Evolutionary conservation across 2,329 filamentous ascomycete genomes (phyloP).

Genomic region (Apiospora rasikravindrae): DNA sequence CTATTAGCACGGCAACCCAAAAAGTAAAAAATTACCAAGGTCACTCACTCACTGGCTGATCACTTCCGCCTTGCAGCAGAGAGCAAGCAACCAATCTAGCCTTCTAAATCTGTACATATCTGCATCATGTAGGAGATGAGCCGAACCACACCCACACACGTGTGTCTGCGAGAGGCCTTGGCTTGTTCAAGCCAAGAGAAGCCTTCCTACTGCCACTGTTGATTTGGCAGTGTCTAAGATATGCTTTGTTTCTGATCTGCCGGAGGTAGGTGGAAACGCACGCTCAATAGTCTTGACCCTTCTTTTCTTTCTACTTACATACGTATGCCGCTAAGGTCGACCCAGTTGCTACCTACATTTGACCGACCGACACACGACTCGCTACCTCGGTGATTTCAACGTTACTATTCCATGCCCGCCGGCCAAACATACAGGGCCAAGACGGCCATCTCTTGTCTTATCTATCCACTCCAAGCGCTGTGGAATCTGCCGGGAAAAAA

Average conservation of each 20-base stretch:
- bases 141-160: background rate
- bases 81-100: background rate
- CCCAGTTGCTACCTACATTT: background rate
- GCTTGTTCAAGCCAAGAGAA: background rate
- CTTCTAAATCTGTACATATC: background rate
- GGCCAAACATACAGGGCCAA: background rate
- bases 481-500: background rate
- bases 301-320: background rate
- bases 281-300: background rate
- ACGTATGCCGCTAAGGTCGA: background rate
- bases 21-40: background rate
- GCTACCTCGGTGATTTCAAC: background rate
- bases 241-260: background rate
- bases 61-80: background rate
- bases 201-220: no score
- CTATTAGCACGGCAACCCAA: background rate
- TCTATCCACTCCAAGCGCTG: background rate
- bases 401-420: background rate
- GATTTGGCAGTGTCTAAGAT: no score
- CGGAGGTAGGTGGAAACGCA: background rate
- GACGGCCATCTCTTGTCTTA: background rate
- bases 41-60: no score
- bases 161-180: background rate
- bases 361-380: slow-evolving; percentile 10
- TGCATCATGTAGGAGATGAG: background rate